Base-by-base conservation (phyloP, 2,329 filamentous ascomycete species). In the Sclerotinia spermophila region DNA sequence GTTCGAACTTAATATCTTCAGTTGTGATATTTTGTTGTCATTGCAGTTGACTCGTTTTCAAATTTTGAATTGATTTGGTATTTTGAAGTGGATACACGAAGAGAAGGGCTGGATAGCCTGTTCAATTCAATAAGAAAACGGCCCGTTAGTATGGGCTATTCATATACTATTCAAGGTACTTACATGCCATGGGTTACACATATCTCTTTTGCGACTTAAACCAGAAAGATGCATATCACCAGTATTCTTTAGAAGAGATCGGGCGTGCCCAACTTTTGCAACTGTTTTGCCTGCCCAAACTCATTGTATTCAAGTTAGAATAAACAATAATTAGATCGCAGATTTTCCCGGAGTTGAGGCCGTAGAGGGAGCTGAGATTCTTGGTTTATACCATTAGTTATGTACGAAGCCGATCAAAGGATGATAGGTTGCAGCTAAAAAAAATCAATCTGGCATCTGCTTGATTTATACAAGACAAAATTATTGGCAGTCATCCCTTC, bases 71-170 rank as follows among this genome's bases (percentile, higher is more conserved):
- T n/a, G n/a, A n/a, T n/a, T n/a, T n/a, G n/a, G n/a, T n/a, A n/a
- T n/a, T n/a, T n/a, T n/a, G n/a, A n/a, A n/a, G n/a, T n/a, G n/a
- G n/a, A n/a, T n/a, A n/a, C n/a, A n/a, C n/a, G n/a, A n/a, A n/a
- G n/a, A n/a, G n/a, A n/a, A n/a, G n/a, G n/a, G n/a, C n/a, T n/a
- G n/a, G n/a, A n/a, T n/a, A n/a, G n/a, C n/a, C n/a, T n/a, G n/a
- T n/a, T n/a, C n/a, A n/a, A n/a, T n/a, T n/a, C n/a, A n/a, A n/a
- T n/a, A n/a, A n/a, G n/a, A n/a, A 51, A 51, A 11, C 24, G 45
- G 48, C 5, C 0, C 5, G 1, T 15, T 27, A 2, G 2, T 24
- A 51, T 7, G 4, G 5, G n/a, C n/a, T n/a, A n/a, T n/a, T n/a
- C n/a, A n/a, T n/a, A n/a, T n/a, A n/a, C n/a, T n/a, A n/a, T n/a